Evolutionary conservation across 441 rosid species (phyloP).

Genomic region (Syzygium syzygioides): DNA sequence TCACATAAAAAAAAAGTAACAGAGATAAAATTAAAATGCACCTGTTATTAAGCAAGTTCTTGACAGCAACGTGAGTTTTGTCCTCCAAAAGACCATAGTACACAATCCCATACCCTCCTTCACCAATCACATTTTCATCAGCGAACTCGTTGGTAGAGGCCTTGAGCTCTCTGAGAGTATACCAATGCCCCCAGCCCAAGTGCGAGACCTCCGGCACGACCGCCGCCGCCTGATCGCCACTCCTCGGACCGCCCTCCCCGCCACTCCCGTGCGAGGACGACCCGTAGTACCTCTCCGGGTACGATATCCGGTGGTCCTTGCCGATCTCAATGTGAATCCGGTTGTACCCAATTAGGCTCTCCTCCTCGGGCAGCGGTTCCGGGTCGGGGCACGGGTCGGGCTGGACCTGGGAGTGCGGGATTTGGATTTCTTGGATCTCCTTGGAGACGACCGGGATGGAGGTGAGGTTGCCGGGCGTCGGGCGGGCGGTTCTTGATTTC

Average conservation of each 20-base stretch:
- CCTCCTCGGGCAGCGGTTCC: slow-evolving; percentile 8
- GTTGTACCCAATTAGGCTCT: slow-evolving; percentile 1
- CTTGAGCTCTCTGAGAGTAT: slow-evolving; percentile 19
- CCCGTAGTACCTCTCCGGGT: slow-evolving; percentile 7
- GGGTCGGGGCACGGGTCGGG: slow-evolving; percentile 10
- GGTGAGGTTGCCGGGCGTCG: not conserved
- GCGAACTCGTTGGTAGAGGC: slow-evolving; percentile 8
- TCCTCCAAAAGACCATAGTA: slow-evolving; percentile 16
- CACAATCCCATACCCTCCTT: slow-evolving; percentile 20
- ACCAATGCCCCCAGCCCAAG: slow-evolving; percentile 22
- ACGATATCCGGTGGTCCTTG: slow-evolving; percentile 14
- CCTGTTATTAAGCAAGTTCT: slow-evolving; percentile 22
- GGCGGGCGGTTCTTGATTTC: slow-evolving; percentile 19
- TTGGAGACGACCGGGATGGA: slow-evolving; percentile 41
- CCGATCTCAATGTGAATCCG: slow-evolving; percentile 15
- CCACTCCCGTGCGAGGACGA: slow-evolving; percentile 11
- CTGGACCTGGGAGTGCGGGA: slow-evolving; percentile 5
- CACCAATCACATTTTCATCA: slow-evolving; percentile 14
- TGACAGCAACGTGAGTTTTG: slow-evolving; percentile 11
- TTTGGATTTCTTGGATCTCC: slow-evolving; percentile 50
- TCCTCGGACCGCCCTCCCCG: not conserved
- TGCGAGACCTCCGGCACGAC: slow-evolving; percentile 21
- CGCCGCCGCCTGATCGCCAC: slow-evolving; percentile 2
- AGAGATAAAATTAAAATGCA: not conserved
- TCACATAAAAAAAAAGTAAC: not conserved